Percentiles rank a stretch among this genome's conserved stretches.
These are phyloP conservation scores for Geranium rotundifolium DNA, from an alignment of 345 rosid genomes.

Conservation along the genomic window DNA sequence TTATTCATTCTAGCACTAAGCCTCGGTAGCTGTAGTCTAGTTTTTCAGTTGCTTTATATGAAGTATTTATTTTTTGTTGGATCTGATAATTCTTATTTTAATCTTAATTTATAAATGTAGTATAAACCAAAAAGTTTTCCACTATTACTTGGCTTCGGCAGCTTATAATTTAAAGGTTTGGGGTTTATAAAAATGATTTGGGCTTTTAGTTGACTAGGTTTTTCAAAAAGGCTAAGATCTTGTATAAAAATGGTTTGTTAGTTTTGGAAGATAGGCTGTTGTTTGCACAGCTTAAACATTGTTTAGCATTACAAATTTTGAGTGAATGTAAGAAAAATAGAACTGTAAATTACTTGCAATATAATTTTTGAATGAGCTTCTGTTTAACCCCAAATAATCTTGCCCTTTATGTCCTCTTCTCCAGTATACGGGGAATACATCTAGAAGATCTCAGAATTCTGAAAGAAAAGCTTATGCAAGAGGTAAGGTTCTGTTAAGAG, in stretches of 20 bases:
- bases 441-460: constrained; percentile 52
- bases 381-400: background rate
- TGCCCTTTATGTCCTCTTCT: constrained; percentile 9
- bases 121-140: background rate
- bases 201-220: too few relatives aligned
- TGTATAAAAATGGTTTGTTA: too few relatives aligned
- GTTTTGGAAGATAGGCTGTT: too few relatives aligned
- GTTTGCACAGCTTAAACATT: background rate
- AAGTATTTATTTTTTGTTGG: too few relatives aligned
- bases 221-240: too few relatives aligned
- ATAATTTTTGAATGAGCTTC: background rate
- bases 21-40: background rate
- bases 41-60: background rate
- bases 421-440: constrained; percentile 80
- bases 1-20: background rate
- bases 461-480: constrained; percentile 80
- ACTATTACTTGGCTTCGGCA: background rate
- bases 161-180: background rate
- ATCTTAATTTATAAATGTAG: too few relatives aligned
- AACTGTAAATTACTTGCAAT: background rate
- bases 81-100: too few relatives aligned
- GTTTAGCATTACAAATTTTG: too few relatives aligned
- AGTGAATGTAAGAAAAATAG: background rate
- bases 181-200: background rate
- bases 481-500: constrained; percentile 35